Base-by-base conservation (phyloP, 805 yeast species). In the Cyberlindnera japonica region DNA sequence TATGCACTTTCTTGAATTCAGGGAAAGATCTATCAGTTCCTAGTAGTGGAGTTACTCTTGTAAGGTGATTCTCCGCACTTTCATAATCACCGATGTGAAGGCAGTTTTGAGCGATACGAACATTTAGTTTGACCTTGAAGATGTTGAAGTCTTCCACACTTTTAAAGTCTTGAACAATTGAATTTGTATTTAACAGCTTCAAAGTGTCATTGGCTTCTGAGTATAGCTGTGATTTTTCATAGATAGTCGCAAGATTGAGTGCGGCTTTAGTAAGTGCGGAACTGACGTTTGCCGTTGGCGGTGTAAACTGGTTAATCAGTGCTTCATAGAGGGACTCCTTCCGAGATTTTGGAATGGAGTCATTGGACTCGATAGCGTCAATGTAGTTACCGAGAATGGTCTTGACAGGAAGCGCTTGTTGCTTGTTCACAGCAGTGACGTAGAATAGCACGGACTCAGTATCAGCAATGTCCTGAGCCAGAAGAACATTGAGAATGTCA, bases 1-100 rank as follows among this genome's bases (percentile, higher is more conserved):
- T 40, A 11, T 42, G 44, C 2, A 35, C 38, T 3, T 34, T 15
- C 7, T 15, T 27, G 10, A 21, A 37, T 4, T 28, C 21, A 2
- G 8, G 17, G 1, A 44, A 17, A 18, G 47, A 44, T 3, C 32
- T 20, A 8, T 43, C 14, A 3, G 38, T 9, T 6, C 33, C 4
- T 21, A 53, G 33, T 2, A 46, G 22, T 3, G 46, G 52, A 1
- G 48, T 20, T 5, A 50, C 52, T 37, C 58, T 43, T 4, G 54
- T 43, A 9, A 51, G 21, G 17, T 51, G 49, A 14, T 48, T 47
- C 27, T 53, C 58, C 3, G 57, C 51, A 13, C 43, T 37, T 21
- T 49, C 55, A 21, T 33, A 47, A 24, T 50, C 48, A 10, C 34
- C 31, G 10, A 39, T 17, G 23, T 44, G 25, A 12, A 49, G 32